Conservation (phyloP, 2,329 filamentous ascomycete genomes). For the Colletotrichum sp. region DNA sequence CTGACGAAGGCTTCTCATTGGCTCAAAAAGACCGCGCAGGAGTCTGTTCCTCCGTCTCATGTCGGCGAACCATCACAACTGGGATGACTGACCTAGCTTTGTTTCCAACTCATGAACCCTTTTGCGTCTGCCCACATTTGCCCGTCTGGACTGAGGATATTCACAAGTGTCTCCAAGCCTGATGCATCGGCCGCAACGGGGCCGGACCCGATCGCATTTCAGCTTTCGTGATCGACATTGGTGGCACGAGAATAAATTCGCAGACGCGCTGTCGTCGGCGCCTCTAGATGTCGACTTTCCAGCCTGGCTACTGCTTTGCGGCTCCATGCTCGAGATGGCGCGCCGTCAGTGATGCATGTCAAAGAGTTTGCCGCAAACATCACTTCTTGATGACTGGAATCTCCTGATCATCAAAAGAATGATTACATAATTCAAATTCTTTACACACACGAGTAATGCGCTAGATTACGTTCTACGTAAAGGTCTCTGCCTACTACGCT, state of each 20-base stretch:
- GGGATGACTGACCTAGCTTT: neutral
- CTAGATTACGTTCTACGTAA: neutral
- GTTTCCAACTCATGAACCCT: conserved; percentile 31
- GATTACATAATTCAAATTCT: neutral
- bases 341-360: neutral
- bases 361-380: neutral
- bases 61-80: neutral
- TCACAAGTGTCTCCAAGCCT: conserved; percentile 25
- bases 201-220: conserved; percentile 31
- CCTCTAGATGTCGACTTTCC: neutral
- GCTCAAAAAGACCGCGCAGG: neutral
- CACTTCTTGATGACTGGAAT: neutral
- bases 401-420: neutral
- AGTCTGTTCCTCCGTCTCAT: neutral
- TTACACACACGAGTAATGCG: neutral
- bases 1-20: neutral
- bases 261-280: neutral
- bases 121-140: conserved; percentile 21
- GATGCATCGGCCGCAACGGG: conserved; percentile 29
- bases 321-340: neutral
- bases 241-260: conserved; percentile 26
- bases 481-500: neutral
- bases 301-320: neutral
- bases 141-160: conserved; percentile 30
- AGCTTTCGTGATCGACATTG: conserved; percentile 32